phyloP scores from a whole-genome alignment of 129 eudicot species.

The Escallonia rubra region DNA sequence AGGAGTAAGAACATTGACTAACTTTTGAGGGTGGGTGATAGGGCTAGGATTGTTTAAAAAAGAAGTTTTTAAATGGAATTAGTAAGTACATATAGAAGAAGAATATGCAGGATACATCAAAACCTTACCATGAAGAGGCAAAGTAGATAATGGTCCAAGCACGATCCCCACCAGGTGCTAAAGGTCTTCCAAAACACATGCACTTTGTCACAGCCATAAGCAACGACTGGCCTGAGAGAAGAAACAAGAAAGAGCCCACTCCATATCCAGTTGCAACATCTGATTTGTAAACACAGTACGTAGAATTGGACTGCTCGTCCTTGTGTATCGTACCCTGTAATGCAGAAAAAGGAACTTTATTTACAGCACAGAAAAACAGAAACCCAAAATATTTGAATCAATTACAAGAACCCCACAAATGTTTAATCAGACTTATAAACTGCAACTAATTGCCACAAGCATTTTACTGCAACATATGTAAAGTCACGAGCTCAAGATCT shows the following conservation, averaged over 20 bases:
- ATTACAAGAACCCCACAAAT: background rate
- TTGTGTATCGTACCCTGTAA: slow-evolving; percentile 55
- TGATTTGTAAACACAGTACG: slow-evolving; percentile 79
- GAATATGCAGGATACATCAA: too few species aligned
- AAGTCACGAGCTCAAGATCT: too few species aligned
- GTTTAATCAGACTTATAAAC: too few species aligned
- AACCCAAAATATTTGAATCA: background rate
- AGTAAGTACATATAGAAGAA: too few species aligned
- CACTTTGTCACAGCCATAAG: slow-evolving; percentile 92
- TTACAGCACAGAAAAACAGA: background rate
- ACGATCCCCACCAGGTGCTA: slow-evolving; percentile 82
- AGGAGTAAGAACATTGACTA: too few species aligned
- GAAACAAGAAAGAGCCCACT: slow-evolving; percentile 83
- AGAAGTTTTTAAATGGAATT: too few species aligned
- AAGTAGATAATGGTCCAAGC: slow-evolving; percentile 96
- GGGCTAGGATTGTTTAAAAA: too few species aligned
- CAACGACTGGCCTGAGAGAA: slow-evolving; percentile 82
- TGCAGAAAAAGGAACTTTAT: slow-evolving; percentile 5
- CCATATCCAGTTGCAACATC: slow-evolving; percentile 97
- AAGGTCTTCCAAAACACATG: slow-evolving; percentile 96
- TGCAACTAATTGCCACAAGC: too few species aligned
- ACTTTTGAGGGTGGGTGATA: too few species aligned
- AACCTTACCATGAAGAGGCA: slow-evolving; percentile 60
- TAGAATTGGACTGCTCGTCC: slow-evolving; percentile 54
- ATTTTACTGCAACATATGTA: too few species aligned